Base-by-base conservation (phyloP, 192 early-diverging fungal genomes). In the Jimgerdemannia lactiflua region DNA sequence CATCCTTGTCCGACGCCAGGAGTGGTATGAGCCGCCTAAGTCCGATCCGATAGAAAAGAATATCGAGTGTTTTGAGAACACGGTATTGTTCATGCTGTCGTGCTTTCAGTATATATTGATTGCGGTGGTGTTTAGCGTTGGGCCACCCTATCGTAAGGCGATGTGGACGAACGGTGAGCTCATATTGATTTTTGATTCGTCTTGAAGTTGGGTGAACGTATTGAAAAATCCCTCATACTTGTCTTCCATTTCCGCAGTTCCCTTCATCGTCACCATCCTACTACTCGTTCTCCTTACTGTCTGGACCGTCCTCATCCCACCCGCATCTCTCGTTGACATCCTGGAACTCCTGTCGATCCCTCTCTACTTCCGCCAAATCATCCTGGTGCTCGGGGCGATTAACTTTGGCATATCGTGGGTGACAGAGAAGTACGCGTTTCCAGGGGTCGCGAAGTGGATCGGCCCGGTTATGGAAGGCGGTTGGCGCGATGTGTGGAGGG, bases 91-190 rank as follows among this genome's bases (percentile, higher is more conserved):
- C 82, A 73, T 97, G 74, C 64, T 94, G 3, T 95, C 94, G 19
- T 94, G 93, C 65, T 99, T 91, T 82, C 97, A 99, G 85, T 99
- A 99, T 79, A 84, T 99, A 40, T 77, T 95, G 7, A 90, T 94
- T 3, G 97, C 95, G 0, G 87, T 94, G 54, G 94, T 97, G 39
- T 97, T 98, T 78, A 95, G 93, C 80, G 95, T 95, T n/a, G 98
- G 98, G 0, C 94, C 94, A 63, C 98, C 97, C 0, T 99, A 96
- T 79, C 92, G 97, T 73, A 90, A 95, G 78, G 88, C 92, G 7
- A 92, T 98, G 77, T 87, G 91, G 79, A 93, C 90, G 59, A 99
- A 99, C 78, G 85, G 94, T 95, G 86, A 85, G 84, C 64, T 9
- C 4, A n/a, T 14, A 11, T 65, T 74, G 19, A 14, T 39, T 40